Evolutionary conservation across 2,329 filamentous ascomycete genomes (phyloP), one percentile per base, ranked within the genome.

Genomic region (Microcyclosporella mali): DNA sequence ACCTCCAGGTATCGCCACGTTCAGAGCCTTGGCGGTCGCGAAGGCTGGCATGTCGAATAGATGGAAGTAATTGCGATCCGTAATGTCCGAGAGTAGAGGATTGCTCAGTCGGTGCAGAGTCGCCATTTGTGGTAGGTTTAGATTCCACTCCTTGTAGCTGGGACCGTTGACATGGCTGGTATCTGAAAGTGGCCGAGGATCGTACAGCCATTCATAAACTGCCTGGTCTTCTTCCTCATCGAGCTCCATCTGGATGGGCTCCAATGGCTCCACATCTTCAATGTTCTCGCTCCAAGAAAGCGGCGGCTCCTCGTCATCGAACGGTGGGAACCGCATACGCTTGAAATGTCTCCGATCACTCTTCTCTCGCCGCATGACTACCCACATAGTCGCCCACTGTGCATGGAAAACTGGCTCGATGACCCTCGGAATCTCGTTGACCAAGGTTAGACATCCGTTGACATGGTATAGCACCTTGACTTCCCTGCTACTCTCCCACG

Each of bases 351-450:
- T 75, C 66, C 92, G 75, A 60, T 98, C 92, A 61, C 88, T 92
- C 75, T 98, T 98, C 65, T 98, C 92, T 57, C 94, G 85, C 57
- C 92, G 82, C 92, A 98, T 98, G 33, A 85, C 88, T 18, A 94
- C 83, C 92, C 92, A 98, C 92, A 98, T 98, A 41, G 90, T 94
- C 10, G 92, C 92, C 92, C 92, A 98, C 66, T 98, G 92, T 44
- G 92, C 92, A 63, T 95, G 89, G 67, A 94, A 98, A 3, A 98
- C 86, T 0, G 92, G 92, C 63, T 97, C 92, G 59, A 98, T 97
- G 42, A 98, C 94, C 57, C 94, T 80, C 11, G 94, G 92, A 6
- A 84, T 88, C 71, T 98, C 92, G 65, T 98, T 98, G 59, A 98
- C 94, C 43, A 98, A 71, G 1, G 92, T 98, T 68, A 98, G 68